Base-by-base conservation (phyloP, 164 flowering plant genomes). In the Nymphaea thermarum region DNA sequence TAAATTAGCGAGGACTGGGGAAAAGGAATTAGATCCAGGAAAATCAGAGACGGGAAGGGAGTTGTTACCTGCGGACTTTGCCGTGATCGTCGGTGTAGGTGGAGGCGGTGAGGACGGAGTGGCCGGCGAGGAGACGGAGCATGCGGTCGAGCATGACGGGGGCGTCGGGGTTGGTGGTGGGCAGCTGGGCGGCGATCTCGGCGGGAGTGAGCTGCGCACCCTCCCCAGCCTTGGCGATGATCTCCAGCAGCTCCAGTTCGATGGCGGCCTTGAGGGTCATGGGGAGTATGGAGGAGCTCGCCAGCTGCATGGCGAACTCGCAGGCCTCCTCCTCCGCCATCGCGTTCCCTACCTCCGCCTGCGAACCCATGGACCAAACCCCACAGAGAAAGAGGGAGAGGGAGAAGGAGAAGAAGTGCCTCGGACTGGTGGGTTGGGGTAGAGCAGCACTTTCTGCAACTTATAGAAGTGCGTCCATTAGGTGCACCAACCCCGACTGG, bases 121-220 rank as follows among this genome's bases (percentile, higher is more conserved):
- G 80, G 77, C 85, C 77, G 11, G 95, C 86, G 43, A 88, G 79
- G 42, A 92, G 79, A 57, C 93, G 85, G 47, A 88, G 68, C 51
- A 92, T 87, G 3, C 98, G 82, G 72, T 90, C 98, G 0, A 92
- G 78, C 93, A 88, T 85, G 47, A 71, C 72, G 0, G 86, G 68
- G 0, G 96, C 95, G 8, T 83, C 84, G 0, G 91, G 85, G 81
- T 90, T 90, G 12, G 51, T 62, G 7, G 87, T 78, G 5, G 88
- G 85, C 2, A 90, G 83, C 65, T 88, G 84, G 43, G 84, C 68
- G 3, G 86, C 96, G 2, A 90, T 71, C 43, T 88, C 85, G 0
- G 77, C 16, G 0, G 95, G 74, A 1, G 96, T 82, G 63, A 85
- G 55, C 16, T 63, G 59, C 0, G 84, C 89, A 2, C 79, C 84